Evolutionary conservation across 805 yeast species (phyloP).

Genomic region (Pachysolen tannophilus): DNA sequence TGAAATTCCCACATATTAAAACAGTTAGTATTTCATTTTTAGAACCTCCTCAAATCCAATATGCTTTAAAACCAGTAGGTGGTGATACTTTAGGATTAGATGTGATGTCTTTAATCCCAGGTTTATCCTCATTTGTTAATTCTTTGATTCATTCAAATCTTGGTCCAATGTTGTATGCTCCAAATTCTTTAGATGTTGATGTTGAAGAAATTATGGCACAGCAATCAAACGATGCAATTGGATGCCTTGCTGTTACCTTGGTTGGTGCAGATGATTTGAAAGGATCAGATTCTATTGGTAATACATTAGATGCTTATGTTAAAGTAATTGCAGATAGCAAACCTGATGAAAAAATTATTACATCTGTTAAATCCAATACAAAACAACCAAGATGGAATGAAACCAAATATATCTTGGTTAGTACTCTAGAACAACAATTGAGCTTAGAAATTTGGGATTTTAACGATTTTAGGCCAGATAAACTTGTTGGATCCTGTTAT

Average conservation of each 20-base stretch:
- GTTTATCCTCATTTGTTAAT: constrained; percentile 65
- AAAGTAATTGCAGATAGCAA: constrained; percentile 33
- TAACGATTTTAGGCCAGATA: constrained; percentile 47
- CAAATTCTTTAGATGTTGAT: constrained; percentile 69
- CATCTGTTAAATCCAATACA: constrained; percentile 49
- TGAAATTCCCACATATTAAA: constrained; percentile 72
- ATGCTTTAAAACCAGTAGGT: constrained; percentile 78
- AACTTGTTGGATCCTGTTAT: constrained; percentile 38
- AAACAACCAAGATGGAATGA: constrained; percentile 62
- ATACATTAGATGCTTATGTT: constrained; percentile 53
- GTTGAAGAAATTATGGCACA: constrained; percentile 64
- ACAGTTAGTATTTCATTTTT: constrained; percentile 62
- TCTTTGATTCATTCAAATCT: constrained; percentile 59
- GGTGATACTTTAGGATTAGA: constrained; percentile 85
- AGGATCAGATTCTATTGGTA: constrained; percentile 14
- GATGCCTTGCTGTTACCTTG: constrained; percentile 58
- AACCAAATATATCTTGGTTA: constrained; percentile 51
- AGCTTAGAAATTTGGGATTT: constrained; percentile 48
- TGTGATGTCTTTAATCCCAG: constrained; percentile 79
- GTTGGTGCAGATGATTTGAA: constrained; percentile 44
- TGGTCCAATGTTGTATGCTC: constrained; percentile 76
- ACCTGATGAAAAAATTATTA: constrained; percentile 32
- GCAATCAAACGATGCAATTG: constrained; percentile 59
- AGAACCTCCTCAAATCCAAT: constrained; percentile 74
- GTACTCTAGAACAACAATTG: constrained; percentile 47